Evolutionary conservation across 176 grass and related monocot genomes (phyloP).

Genomic region (Lolium multiflorum): DNA sequence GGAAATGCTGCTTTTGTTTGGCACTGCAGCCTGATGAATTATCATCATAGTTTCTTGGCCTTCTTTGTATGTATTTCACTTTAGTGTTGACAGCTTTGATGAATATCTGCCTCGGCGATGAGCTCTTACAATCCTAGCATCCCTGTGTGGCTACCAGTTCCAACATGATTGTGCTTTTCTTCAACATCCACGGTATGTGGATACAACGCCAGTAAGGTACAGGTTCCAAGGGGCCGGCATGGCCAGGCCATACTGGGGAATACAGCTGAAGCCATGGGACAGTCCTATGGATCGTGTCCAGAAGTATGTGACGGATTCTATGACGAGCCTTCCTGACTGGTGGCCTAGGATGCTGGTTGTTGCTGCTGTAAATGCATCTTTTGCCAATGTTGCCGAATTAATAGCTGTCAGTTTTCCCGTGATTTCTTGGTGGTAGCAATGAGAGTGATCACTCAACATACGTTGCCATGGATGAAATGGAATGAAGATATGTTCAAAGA

Average conservation of each 20-base stretch:
- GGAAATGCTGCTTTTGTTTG: constrained; percentile 12
- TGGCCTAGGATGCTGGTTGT: not conserved
- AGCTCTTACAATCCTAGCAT: not conserved
- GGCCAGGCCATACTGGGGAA: constrained; percentile 34
- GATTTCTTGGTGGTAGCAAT: not conserved
- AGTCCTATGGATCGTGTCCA: not conserved
- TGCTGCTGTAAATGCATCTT: not conserved
- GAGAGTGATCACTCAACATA: not conserved
- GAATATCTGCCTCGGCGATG: not conserved
- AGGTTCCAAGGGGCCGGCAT: too few species aligned
- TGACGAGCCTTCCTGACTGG: not conserved
- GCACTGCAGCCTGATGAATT: constrained; percentile 27
- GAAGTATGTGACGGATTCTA: constrained; percentile 24
- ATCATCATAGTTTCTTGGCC: not conserved
- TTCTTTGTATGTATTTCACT: not conserved
- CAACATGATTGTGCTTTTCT: too few species aligned
- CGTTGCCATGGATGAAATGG: not conserved
- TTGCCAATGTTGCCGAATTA: not conserved
- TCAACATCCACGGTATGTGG: too few species aligned
- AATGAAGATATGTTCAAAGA: not conserved
- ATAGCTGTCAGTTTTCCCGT: not conserved
- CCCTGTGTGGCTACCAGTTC: not conserved
- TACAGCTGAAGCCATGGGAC: not conserved
- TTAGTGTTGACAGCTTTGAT: not conserved
- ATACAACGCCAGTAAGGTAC: not conserved